Percentiles rank a stretch among this genome's conserved stretches.
These are phyloP conservation scores for Phytophthora podocarpi DNA, from an alignment of 352 stramenopile species.

Conservation along the genomic window DNA sequence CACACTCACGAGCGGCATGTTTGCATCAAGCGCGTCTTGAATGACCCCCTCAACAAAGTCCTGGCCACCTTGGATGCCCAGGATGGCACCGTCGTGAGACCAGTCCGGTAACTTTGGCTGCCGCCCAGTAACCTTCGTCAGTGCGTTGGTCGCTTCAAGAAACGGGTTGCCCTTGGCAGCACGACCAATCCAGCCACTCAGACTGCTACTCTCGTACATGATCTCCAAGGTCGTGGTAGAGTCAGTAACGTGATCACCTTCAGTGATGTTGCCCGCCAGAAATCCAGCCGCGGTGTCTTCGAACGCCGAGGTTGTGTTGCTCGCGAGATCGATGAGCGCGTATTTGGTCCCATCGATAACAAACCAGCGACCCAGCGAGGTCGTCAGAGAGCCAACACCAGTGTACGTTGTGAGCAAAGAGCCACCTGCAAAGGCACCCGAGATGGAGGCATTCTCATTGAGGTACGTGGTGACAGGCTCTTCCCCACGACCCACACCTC, in stretches of 20 bases:
- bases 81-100: slow-evolving; percentile 29
- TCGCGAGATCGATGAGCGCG: slow-evolving; percentile 30
- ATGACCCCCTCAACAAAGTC: slow-evolving; percentile 31
- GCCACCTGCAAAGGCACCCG: slow-evolving; percentile 21
- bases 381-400: slow-evolving; percentile 20
- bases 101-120: slow-evolving; percentile 27
- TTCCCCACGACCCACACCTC: slow-evolving; percentile 27
- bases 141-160: slow-evolving; percentile 21
- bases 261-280: slow-evolving; percentile 23
- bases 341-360: slow-evolving; percentile 29
- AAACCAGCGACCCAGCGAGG: slow-evolving; percentile 30
- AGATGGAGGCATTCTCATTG: slow-evolving; percentile 30
- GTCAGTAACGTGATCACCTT: slow-evolving; percentile 18
- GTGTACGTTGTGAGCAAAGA: slow-evolving; percentile 34
- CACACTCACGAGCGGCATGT: slow-evolving; percentile 27
- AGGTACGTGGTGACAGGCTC: slow-evolving; percentile 33
- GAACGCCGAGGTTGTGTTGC: slow-evolving; percentile 25
- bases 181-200: slow-evolving; percentile 28
- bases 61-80: slow-evolving; percentile 35
- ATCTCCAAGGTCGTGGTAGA: slow-evolving; percentile 28
- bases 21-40: slow-evolving; percentile 20
- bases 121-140: slow-evolving; percentile 26
- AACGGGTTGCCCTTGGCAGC: slow-evolving; percentile 21
- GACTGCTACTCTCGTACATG: slow-evolving; percentile 21
- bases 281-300: slow-evolving; percentile 33